Base-by-base conservation (phyloP, 805 yeast species). In the Nakazawaea ernobii region DNA sequence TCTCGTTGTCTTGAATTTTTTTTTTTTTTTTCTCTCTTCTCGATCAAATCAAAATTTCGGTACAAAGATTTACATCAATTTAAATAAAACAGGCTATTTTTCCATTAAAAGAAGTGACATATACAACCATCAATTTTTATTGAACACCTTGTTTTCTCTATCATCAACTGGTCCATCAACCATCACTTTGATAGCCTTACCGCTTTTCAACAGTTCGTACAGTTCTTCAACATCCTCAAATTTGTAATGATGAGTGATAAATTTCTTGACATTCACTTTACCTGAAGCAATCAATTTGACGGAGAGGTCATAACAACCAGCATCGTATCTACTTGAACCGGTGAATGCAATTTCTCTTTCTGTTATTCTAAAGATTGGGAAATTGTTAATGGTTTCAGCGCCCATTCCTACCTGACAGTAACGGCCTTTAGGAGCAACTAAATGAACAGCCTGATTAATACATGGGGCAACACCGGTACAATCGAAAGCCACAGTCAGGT, bases 321-420 rank as follows among this genome's bases (percentile, higher is more conserved):
- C 81, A 42, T 79, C 79, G 67, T 89, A 89, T 63, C 97, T 77
- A 75, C 88, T 87, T 37, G 83, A 78, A 20, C 96, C 96, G 56
- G 74, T 79, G 55, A 85, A 70, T 1, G 75, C 70, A 51, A 86
- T 63, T 62, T 89, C 96, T 58, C 80, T 84, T 53, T 77, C 77
- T 39, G 82, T 78, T 46, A 88, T 68, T 50, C 74, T 79, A 7
- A 86, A 78, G 57, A 89, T 77, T 48, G 96, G 96, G 75, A 89
- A 83, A n/a, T 54, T 54, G 49, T 74, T 73, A 51, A 86, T 73
- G 40, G 76, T 71, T 37, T 79, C 82, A 38, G 75, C 77, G 26
- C 95, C 92, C 80, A 86, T 86, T 38, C 96, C 97, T 32, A 86
- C 92, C 65, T 87, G 96, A 32, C 86, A 89, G 57, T 74, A 81